Conservation (phyloP, 2,329 filamentous ascomycete genomes). For the Botrytis medusae region DNA sequence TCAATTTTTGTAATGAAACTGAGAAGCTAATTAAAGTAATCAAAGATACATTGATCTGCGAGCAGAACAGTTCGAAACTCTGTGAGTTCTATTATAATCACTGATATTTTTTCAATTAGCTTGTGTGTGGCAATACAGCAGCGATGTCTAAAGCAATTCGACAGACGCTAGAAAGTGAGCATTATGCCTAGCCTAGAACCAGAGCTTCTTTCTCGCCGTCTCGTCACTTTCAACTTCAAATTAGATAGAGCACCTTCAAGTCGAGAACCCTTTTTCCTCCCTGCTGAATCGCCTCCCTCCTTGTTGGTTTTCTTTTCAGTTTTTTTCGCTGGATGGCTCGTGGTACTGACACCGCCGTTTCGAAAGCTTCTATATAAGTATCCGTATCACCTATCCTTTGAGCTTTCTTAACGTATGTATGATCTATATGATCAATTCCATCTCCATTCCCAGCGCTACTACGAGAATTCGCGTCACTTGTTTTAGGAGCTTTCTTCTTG, state of each 20-base stretch:
- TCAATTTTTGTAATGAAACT: neutral
- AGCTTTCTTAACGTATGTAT: neutral
- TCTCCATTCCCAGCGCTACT: neutral
- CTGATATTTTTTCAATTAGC: neutral
- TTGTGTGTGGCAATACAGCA: neutral
- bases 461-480: neutral
- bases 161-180: neutral
- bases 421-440: neutral
- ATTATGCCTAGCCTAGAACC: neutral
- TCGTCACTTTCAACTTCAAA: neutral
- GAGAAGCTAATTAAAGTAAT: neutral
- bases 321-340: neutral
- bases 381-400: neutral
- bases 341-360: neutral
- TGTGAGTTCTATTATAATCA: neutral
- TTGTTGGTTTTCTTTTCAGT: neutral
- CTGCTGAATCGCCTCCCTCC: fast-evolving
- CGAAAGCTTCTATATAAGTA: neutral
- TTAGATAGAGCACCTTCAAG: neutral
- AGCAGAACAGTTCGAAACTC: neutral
- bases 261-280: neutral
- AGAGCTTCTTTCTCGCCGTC: neutral
- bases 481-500: neutral
- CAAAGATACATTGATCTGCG: neutral
- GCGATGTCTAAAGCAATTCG: neutral